These are phyloP conservation scores for Monosporascus sp. DNA, from an alignment of 2,329 filamentous ascomycete genomes.

Conservation along the genomic window DNA sequence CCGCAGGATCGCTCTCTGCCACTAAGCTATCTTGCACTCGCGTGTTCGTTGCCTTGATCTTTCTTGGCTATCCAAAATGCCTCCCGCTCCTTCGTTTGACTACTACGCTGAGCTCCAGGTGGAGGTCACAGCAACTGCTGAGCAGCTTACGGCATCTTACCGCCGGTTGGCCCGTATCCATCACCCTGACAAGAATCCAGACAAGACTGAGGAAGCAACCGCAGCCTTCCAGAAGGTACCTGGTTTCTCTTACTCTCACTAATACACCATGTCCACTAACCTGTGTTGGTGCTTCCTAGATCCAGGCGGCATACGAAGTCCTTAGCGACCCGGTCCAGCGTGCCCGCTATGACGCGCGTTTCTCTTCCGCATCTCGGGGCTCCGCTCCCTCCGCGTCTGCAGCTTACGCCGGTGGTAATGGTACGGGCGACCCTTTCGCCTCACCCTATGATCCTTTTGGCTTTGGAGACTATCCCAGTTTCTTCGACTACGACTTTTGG, in stretches of 20 bases:
- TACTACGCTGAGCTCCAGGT: conserved; percentile 21
- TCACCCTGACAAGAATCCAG: conserved; percentile 23
- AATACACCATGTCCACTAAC: neutral
- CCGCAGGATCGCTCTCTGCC: too few species aligned
- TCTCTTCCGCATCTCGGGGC: neutral
- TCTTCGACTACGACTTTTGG: too few species aligned
- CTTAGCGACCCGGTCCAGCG: conserved; percentile 16
- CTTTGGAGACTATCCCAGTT: neutral
- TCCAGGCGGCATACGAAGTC: conserved; percentile 19
- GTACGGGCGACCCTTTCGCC: neutral
- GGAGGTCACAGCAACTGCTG: conserved; percentile 8
- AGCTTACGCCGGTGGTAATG: neutral
- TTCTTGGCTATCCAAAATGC: conserved; percentile 4
- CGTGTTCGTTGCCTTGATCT: too few species aligned
- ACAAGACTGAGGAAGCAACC: conserved; percentile 14
- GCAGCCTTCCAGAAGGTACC: conserved; percentile 18
- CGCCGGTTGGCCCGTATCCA: conserved; percentile 15
- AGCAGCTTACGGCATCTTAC: conserved; percentile 19
- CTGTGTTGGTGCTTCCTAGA: conserved; percentile 5
- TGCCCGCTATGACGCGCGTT: conserved; percentile 11
- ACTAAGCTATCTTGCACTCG: too few species aligned
- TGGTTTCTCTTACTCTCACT: neutral
- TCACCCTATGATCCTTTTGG: neutral
- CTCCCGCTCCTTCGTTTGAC: conserved; percentile 8
- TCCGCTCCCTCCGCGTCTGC: neutral